Base-by-base conservation (phyloP, 495 filamentous ascomycete species). In the Penicillium coprophilum region DNA sequence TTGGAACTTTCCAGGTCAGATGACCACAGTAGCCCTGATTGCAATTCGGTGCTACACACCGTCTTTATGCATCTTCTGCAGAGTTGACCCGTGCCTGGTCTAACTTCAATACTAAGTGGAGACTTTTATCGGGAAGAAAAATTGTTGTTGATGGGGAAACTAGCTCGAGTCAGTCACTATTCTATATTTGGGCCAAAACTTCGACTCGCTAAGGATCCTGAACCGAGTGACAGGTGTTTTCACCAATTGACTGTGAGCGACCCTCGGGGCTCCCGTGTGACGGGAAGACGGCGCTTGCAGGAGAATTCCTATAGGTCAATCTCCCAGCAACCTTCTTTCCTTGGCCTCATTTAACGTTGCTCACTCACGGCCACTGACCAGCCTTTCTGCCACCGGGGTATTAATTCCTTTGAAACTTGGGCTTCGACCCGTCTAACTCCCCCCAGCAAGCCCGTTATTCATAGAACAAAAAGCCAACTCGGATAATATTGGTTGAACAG, bases 271-370 rank as follows among this genome's bases (percentile, higher is more conserved):
- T 53, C 24, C 52, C 27, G 60, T 67, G 60, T 68, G 72, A 71
- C 53, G 63, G 65, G 52, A 61, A 52, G 49, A 50, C 43, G 58
- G 71, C 71, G 72, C 71, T 71, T 75, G 67, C 67, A 75, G 66
- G 63, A 57, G 49, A 47, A 12, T 8, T 58, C 23, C 60, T 21
- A 73, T 73, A 69, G 72, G 72, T 50, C 47, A 8, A 9, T 28
- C 30, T 6, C 40, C 23, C 31, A 48, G 49, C 38, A 58, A 61
- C 48, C 20, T 53, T 53, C 20, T 46, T 45, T 32, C 31, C 27
- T 46, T 61, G 46, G 57, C 58, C 56, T 64, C 52, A 58, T 19
- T 56, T 58, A 44, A 31, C 62, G 43, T 55, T 23, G 24, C 20
- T 38, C 30, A 36, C 10, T 36, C 46, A 49, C 46, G 4, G 10